These are phyloP conservation scores for Metschnikowia corniflorae DNA, from an alignment of 805 yeast genomes.

Conservation along the genomic window DNA sequence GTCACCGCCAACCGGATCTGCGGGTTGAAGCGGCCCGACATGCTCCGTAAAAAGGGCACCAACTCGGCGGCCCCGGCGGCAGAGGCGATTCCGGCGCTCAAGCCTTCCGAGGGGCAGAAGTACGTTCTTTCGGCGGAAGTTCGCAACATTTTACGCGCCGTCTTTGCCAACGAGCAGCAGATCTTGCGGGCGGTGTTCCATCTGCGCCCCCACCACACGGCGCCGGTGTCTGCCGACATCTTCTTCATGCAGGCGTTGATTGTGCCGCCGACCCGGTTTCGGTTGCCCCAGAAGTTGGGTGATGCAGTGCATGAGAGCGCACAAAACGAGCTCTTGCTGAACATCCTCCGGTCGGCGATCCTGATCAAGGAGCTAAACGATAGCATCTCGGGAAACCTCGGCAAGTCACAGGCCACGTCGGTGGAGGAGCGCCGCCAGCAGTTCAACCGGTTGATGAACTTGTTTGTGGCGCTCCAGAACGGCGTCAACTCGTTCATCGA, in stretches of 20 bases:
- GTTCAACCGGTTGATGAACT: slow-evolving; percentile 89
- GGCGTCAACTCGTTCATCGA: slow-evolving; percentile 94
- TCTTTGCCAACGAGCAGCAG: slow-evolving; percentile 70
- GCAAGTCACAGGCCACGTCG: slow-evolving; percentile 48
- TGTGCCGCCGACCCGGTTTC: slow-evolving; percentile 95
- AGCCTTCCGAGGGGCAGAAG: slow-evolving; percentile 70
- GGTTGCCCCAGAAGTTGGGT: slow-evolving; percentile 95
- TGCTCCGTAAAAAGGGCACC: slow-evolving; percentile 43
- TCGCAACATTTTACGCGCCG: slow-evolving; percentile 67
- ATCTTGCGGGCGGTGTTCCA: slow-evolving; percentile 75
- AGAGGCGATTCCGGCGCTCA: slow-evolving; percentile 25
- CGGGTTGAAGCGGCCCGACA: slow-evolving; percentile 70
- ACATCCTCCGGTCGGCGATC: slow-evolving; percentile 73
- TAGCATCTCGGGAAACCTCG: slow-evolving; percentile 57
- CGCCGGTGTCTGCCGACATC: slow-evolving; percentile 63
- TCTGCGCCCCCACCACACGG: slow-evolving; percentile 61
- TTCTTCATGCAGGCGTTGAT: slow-evolving; percentile 85
- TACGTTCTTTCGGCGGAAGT: slow-evolving; percentile 87
- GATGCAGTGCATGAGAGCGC: slow-evolving; percentile 94
- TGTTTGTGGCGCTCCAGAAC: slow-evolving; percentile 91
- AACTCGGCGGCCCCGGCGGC: slow-evolving; percentile 9
- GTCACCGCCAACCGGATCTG: slow-evolving; percentile 74
- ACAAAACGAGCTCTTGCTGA: slow-evolving; percentile 83
- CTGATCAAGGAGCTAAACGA: slow-evolving; percentile 87
- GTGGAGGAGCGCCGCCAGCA: slow-evolving; percentile 70